These are phyloP conservation scores for Tieghemostelium lacteum DNA, from an alignment of 78 protist species.

Conservation along the genomic window DNA sequence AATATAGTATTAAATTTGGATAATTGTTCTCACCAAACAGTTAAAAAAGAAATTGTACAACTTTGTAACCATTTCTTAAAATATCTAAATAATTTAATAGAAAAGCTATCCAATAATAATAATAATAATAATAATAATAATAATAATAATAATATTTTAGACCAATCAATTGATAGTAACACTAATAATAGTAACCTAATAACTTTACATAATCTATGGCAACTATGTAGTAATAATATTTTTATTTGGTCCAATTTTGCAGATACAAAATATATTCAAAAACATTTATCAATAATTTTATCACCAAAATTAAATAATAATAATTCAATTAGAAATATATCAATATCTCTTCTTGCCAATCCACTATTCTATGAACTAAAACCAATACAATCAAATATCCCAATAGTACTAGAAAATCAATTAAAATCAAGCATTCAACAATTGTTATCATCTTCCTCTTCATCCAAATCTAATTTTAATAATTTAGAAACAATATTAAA, in stretches of 20 bases:
- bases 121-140: too few relatives aligned
- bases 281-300: neutral
- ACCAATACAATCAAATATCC: conserved; percentile 2
- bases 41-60: conserved; percentile 5
- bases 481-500: too few relatives aligned
- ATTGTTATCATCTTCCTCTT: neutral
- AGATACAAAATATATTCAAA: neutral
- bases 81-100: neutral
- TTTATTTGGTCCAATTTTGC: conserved; percentile 57
- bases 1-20: neutral
- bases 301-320: neutral
- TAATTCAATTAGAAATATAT: neutral
- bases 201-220: neutral
- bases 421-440: neutral
- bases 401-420: conserved; percentile 13
- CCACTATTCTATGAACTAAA: conserved; percentile 27
- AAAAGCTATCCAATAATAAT: neutral
- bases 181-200: neutral
- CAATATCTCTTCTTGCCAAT: conserved; percentile 1
- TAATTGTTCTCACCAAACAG: neutral
- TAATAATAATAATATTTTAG: too few relatives aligned
- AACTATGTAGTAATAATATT: conserved; percentile 15
- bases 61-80: neutral
- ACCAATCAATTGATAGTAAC: too few relatives aligned
- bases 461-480: too few relatives aligned